phyloP scores from a whole-genome alignment of 371 early-diverging fungal genomes.

The Saksenaea vasiformis region DNA sequence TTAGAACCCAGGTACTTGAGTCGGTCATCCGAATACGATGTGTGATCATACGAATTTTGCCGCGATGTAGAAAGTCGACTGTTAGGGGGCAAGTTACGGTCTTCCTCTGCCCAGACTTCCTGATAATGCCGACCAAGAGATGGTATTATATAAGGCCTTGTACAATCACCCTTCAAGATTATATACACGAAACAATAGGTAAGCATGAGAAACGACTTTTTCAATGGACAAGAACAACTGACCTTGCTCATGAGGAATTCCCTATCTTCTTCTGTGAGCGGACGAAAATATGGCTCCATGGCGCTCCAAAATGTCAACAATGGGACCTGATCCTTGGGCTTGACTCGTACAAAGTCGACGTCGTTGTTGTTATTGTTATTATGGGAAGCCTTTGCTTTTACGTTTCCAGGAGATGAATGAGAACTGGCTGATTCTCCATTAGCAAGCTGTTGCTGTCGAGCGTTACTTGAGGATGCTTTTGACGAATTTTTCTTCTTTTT shows the following conservation, averaged over 20 bases:
- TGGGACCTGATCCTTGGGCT: constrained; percentile 72
- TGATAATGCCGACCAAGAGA: constrained; percentile 76
- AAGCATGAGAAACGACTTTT: not conserved
- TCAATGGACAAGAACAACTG: not conserved
- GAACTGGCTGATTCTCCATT: not conserved
- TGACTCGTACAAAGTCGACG: constrained; percentile 43
- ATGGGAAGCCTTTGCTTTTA: not conserved
- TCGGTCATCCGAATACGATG: not conserved
- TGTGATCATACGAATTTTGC: not conserved
- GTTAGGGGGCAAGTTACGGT: constrained; percentile 23
- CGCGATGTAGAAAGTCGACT: not conserved
- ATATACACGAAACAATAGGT: not conserved
- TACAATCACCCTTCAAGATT: constrained; percentile 55
- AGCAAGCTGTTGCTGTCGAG: not conserved
- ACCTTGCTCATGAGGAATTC: constrained; percentile 60
- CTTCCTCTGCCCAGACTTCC: constrained; percentile 86
- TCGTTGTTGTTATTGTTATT: constrained; percentile 16
- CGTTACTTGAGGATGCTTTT: not conserved
- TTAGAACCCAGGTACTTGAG: constrained; percentile 2
- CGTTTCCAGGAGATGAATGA: not conserved
- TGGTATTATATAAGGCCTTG: constrained; percentile 74
- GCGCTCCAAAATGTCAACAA: constrained; percentile 80
- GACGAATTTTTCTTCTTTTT: constrained; percentile 2
- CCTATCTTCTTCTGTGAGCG: constrained; percentile 79
- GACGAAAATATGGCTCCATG: constrained; percentile 83